phyloP scores from a whole-genome alignment of 176 grass and related monocot genomes.

The Elaeis guineensis region DNA sequence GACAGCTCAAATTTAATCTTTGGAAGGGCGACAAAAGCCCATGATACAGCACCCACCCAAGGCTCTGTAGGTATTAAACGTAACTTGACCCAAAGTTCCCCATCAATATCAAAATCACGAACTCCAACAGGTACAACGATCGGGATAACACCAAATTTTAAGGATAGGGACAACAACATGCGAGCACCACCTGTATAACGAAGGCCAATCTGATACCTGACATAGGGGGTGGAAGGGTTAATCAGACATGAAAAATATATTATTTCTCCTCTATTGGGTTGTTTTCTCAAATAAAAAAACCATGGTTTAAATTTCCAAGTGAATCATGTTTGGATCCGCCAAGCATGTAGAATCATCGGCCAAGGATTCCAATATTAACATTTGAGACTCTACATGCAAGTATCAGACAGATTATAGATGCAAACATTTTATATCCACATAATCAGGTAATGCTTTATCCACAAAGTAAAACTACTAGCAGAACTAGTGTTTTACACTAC shows the following conservation, averaged over 20 bases:
- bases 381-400: too few relatives aligned
- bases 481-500: not conserved
- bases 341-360: too few relatives aligned
- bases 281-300: too few relatives aligned
- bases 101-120: constrained; percentile 93
- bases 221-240: not conserved
- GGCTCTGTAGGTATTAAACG: constrained; percentile 86
- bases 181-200: constrained; percentile 87
- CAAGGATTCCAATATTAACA: too few relatives aligned
- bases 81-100: constrained; percentile 91
- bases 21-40: constrained; percentile 94
- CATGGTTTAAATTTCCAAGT: too few relatives aligned
- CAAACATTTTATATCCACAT: too few relatives aligned
- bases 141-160: constrained; percentile 68
- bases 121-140: constrained; percentile 79
- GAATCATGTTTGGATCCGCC: too few relatives aligned
- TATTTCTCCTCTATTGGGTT: too few relatives aligned
- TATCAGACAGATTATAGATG: too few relatives aligned
- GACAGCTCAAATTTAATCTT: constrained; percentile 92
- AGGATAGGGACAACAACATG: constrained; percentile 72
- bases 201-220: constrained; percentile 93
- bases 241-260: too few relatives aligned
- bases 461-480: not conserved
- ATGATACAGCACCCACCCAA: constrained; percentile 88
- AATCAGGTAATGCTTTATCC: too few relatives aligned